Percentiles rank a stretch among this genome's conserved stretches.
These are phyloP conservation scores for Lichina pygmaea DNA, from an alignment of 495 filamentous ascomycete species.

Conservation along the genomic window DNA sequence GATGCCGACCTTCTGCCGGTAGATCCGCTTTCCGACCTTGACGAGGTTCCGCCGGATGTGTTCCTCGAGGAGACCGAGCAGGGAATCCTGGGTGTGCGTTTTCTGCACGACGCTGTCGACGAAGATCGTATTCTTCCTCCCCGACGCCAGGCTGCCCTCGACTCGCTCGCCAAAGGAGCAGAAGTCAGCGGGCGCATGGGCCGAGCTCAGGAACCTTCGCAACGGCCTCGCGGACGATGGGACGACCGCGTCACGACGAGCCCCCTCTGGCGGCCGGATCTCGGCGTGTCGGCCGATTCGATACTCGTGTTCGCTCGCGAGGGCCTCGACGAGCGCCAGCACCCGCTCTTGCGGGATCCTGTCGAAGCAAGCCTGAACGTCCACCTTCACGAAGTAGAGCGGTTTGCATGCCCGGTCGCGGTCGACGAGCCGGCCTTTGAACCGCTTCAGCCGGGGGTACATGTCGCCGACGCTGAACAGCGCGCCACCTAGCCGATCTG, in stretches of 20 bases:
- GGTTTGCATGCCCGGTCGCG: slow-evolving; percentile 7
- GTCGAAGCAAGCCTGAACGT: slow-evolving; percentile 82
- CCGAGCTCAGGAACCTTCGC: slow-evolving; percentile 37
- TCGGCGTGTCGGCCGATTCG: slow-evolving; percentile 49
- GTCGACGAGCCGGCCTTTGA: slow-evolving; percentile 23
- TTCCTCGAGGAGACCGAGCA: slow-evolving; percentile 44
- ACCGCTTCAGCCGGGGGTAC: slow-evolving; percentile 42
- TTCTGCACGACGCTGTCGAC: slow-evolving; percentile 31
- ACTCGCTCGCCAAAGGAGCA: slow-evolving; percentile 27
- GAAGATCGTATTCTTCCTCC: slow-evolving; percentile 44
- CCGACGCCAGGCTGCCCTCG: slow-evolving; percentile 15
- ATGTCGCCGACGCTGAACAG: slow-evolving; percentile 65
- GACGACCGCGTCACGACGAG: background rate
- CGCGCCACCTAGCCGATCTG: slow-evolving; percentile 37
- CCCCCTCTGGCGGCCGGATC: slow-evolving; percentile 21
- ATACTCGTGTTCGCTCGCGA: slow-evolving; percentile 41
- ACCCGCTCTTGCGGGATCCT: slow-evolving; percentile 66
- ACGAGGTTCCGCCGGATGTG: slow-evolving; percentile 67
- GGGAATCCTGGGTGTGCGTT: slow-evolving; percentile 21
- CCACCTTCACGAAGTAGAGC: slow-evolving; percentile 73
- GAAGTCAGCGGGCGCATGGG: slow-evolving; percentile 21
- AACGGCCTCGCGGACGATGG: slow-evolving; percentile 16
- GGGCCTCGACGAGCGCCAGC: slow-evolving; percentile 31
- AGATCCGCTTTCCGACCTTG: slow-evolving; percentile 73
- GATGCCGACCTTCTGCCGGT: slow-evolving; percentile 67